Percentiles rank a stretch among this genome's conserved stretches.
Evolutionary conservation across 2,329 filamentous ascomycete species (phyloP).

Genomic region (Furcasterigmium sp.): DNA sequence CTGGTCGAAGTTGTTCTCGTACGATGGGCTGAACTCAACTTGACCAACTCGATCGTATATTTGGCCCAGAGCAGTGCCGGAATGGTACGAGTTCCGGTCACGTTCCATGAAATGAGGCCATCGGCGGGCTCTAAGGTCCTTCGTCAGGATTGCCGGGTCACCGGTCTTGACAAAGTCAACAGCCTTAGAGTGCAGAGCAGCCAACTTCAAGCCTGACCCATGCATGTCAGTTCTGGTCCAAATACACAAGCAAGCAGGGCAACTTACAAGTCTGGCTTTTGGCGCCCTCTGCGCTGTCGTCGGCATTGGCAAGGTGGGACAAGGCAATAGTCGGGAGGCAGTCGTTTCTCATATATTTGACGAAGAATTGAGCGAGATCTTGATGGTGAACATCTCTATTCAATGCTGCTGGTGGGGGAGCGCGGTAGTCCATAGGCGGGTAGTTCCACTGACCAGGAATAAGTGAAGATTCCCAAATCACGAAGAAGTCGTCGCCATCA

Average conservation of each 20-base stretch:
- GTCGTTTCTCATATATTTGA: slow-evolving; percentile 90
- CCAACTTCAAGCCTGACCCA: slow-evolving; percentile 58
- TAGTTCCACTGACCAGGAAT: slow-evolving; percentile 67
- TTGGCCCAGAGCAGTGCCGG: slow-evolving; percentile 67
- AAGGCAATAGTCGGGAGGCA: slow-evolving; percentile 73
- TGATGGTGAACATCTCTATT: slow-evolving; percentile 60
- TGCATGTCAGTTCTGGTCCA: slow-evolving; percentile 2
- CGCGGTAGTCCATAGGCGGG: slow-evolving; percentile 71
- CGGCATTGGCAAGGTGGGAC: slow-evolving; percentile 75
- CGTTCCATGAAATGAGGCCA: slow-evolving; percentile 83
- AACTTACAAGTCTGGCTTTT: slow-evolving; percentile 61
- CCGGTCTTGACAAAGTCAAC: slow-evolving; percentile 96
- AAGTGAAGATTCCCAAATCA: slow-evolving; percentile 81
- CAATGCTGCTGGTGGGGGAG: slow-evolving; percentile 50
- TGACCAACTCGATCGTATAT: slow-evolving; percentile 72
- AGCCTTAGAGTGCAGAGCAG: slow-evolving; percentile 78
- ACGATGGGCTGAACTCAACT: slow-evolving; percentile 68
- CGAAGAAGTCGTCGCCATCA: slow-evolving; percentile 92
- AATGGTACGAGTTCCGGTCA: slow-evolving; percentile 53
- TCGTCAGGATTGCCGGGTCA: slow-evolving; percentile 63
- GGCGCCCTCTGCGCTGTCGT: slow-evolving; percentile 57
- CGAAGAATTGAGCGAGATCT: slow-evolving; percentile 81
- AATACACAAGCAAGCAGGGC: neutral
- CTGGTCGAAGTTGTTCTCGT: slow-evolving; percentile 67
- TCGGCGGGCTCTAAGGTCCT: slow-evolving; percentile 49